Evolutionary conservation across 2,329 filamentous ascomycete genomes (phyloP), one percentile per base, ranked within the genome.

Genomic region (Trichophyton schoenleinii): DNA sequence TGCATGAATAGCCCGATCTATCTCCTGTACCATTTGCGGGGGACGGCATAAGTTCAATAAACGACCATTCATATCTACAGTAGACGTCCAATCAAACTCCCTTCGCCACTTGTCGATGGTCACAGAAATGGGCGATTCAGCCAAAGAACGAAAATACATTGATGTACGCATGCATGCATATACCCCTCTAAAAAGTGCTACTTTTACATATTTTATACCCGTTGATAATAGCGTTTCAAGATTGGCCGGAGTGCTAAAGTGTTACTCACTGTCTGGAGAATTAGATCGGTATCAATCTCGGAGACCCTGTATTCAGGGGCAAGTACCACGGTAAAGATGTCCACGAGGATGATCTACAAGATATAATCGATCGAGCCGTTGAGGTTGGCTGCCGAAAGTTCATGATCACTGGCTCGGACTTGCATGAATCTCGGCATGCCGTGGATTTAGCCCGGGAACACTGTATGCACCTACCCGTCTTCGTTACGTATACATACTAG

Each of bases 241-340:
- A 60, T 8, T 42, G 11, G 34, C 55, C 13, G 11, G 49, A 60
- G 18, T 11, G 11, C 44, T 59, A 22, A 49, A 31, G 3, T 6
- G 8, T 22, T 36, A 36, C 9, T 7, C 18, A 20, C 55, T 15
- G 28, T 31, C 28, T 36, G 60, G 64, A 48, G 62, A 57, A 38
- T 20, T 44, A 87, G 83, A 83, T 99, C 70, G 94, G 92, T 62
- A 96, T 99, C 79, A 99, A 99, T 74, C 82, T 99, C 61, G 88
- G 91, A 60, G 94, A 99, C 70, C 88, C 89, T 59, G 89, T 96
- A 63, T 99, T 92, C 74, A 83, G 84, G 55, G 94, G 94, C 58
- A 75, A 83, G 48, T 95, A 97, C 71, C 87, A 95, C 70, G 89
- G 89, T 69, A 91, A 86, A 64, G 81, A 88, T 69, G 79, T 79